A percentile compares a stretch with the other conserved stretches of the same genome.
Conservation (phyloP, 371 early-diverging fungal genomes). For the Rhizopus microsporus region DNA sequence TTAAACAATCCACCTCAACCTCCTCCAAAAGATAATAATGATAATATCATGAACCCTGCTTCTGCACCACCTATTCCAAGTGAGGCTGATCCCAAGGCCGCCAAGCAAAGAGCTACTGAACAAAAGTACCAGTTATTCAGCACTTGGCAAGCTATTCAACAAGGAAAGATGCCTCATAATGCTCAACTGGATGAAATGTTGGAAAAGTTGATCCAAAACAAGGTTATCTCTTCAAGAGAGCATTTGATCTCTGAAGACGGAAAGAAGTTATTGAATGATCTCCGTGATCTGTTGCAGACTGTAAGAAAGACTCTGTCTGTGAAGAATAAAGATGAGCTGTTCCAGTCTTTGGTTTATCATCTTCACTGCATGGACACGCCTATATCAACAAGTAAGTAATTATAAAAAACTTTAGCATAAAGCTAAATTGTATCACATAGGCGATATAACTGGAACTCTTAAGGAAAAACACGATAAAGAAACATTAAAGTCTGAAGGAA, state of each 20-base stretch:
- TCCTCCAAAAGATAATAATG: too few species aligned
- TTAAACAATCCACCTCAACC: background rate
- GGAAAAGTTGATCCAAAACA: conserved; percentile 36
- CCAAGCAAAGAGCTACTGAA: conserved; percentile 24
- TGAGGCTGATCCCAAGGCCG: conserved; percentile 19
- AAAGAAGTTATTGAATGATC: conserved; percentile 44
- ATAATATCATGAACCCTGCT: too few species aligned
- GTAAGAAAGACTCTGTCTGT: conserved; percentile 42
- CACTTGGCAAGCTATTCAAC: conserved; percentile 47
- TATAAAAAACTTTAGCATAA: background rate
- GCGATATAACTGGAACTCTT: background rate
- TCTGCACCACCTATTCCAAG: conserved; percentile 8
- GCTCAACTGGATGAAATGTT: conserved; percentile 54
- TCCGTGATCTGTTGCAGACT: conserved; percentile 45
- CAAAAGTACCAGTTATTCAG: conserved; percentile 50
- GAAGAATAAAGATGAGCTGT: conserved; percentile 62
- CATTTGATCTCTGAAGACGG: conserved; percentile 55
- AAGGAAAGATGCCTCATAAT: conserved; percentile 69
- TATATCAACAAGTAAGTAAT: conserved; percentile 26
- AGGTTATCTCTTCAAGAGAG: conserved; percentile 43
- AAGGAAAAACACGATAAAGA: conserved; percentile 2
- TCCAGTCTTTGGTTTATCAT: conserved; percentile 64
- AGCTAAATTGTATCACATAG: background rate
- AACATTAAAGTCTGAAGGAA: conserved; percentile 24
- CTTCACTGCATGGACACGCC: conserved; percentile 28